phyloP scores from a whole-genome alignment of 2,329 filamentous ascomycete genomes.

The Pyrenophora seminiperda region DNA sequence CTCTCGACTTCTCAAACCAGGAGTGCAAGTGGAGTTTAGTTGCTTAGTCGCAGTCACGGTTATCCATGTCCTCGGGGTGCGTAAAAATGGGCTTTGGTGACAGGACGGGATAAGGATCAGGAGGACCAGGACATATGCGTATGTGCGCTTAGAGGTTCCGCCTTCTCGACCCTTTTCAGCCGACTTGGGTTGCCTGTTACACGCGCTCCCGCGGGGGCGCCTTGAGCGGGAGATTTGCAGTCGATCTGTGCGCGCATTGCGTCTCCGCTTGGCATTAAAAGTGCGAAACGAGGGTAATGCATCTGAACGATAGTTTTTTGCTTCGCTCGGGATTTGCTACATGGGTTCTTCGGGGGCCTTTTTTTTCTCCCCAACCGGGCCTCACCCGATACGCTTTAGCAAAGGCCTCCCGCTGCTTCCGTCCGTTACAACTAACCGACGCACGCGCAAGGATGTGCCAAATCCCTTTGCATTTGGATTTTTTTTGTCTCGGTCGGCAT shows the following conservation, averaged over 20 bases:
- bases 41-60: no score
- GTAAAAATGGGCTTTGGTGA: not conserved
- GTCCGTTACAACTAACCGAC: not conserved
- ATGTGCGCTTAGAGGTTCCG: constrained; percentile 8
- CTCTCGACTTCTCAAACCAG: no score
- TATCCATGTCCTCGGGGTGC: no score
- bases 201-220: constrained; percentile 10
- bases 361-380: no score
- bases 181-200: constrained; percentile 9
- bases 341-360: not conserved
- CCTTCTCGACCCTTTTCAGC: constrained; percentile 3
- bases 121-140: not conserved
- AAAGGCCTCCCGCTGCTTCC: not conserved
- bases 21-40: no score
- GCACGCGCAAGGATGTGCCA: no score
- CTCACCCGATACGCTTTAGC: constrained; percentile 2
- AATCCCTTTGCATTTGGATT: constrained; percentile 2
- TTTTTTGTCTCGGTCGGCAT: not conserved
- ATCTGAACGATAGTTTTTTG: constrained; percentile 6
- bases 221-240: constrained; percentile 22
- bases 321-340: constrained; percentile 4
- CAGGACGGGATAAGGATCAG: no score
- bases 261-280: constrained; percentile 13
- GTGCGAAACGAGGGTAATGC: constrained; percentile 16
- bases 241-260: constrained; percentile 15